Evolutionary conservation across 1,284 basidiomycete genomes (phyloP).

Genomic region (Sphagnurus paluster): DNA sequence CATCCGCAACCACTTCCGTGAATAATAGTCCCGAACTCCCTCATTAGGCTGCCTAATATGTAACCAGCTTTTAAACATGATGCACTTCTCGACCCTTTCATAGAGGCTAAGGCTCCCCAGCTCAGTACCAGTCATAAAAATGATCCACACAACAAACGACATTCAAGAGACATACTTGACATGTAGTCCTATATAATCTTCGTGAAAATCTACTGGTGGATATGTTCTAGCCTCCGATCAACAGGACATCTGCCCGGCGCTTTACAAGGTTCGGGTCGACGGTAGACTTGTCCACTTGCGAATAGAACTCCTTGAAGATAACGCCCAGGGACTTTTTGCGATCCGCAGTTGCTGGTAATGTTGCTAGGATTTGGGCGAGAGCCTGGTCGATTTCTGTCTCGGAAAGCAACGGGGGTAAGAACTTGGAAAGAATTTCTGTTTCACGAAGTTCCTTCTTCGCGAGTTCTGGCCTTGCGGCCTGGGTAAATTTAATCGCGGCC

Average conservation of each 20-base stretch:
- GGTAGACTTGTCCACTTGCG: conserved; percentile 53
- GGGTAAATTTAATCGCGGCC: conserved; percentile 53
- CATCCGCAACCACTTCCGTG: not conserved
- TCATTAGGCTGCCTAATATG: too few relatives aligned
- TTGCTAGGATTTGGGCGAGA: conserved; percentile 42
- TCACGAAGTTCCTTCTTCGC: conserved; percentile 64
- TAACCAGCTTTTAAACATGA: too few relatives aligned
- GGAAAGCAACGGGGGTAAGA: conserved; percentile 60
- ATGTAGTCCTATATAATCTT: too few relatives aligned
- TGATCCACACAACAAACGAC: too few relatives aligned
- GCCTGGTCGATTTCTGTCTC: conserved; percentile 53
- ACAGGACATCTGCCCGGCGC: conserved; percentile 43
- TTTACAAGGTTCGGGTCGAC: conserved; percentile 62
- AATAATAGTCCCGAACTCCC: not conserved
- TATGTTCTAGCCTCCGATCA: conserved; percentile 25
- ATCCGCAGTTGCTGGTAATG: conserved; percentile 27
- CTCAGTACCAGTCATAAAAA: too few relatives aligned
- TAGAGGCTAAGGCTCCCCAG: too few relatives aligned
- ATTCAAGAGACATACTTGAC: conserved; percentile 1
- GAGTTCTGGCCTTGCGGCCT: conserved; percentile 62
- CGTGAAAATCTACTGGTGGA: too few relatives aligned
- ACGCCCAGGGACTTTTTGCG: conserved; percentile 43
- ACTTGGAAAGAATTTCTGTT: conserved; percentile 50
- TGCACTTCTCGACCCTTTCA: too few relatives aligned
- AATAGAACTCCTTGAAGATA: conserved; percentile 64